Conservation (phyloP, 2,329 filamentous ascomycete genomes). For the Fusarium tuaranense region DNA sequence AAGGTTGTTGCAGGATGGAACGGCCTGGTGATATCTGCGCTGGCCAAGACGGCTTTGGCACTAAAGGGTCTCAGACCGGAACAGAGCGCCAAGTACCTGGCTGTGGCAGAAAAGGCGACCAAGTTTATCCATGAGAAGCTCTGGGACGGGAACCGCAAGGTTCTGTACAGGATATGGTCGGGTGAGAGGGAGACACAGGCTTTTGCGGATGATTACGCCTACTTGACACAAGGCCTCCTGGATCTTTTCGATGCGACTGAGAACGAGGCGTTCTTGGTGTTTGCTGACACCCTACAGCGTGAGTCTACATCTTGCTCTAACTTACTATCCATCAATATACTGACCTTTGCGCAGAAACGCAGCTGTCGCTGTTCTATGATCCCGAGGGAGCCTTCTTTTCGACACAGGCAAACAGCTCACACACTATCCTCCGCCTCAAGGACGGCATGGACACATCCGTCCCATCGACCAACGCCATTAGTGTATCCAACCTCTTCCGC, state of each 20-base stretch:
- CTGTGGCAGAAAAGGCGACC: slow-evolving; percentile 75
- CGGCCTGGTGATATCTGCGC: slow-evolving; percentile 84
- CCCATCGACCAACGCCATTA: slow-evolving; percentile 89
- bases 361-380: slow-evolving; percentile 85
- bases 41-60: slow-evolving; percentile 80
- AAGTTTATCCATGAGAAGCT: slow-evolving; percentile 79
- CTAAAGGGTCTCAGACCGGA: slow-evolving; percentile 70
- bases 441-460: slow-evolving; percentile 95
- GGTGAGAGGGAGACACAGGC: slow-evolving; percentile 73
- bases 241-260: slow-evolving; percentile 87
- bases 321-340: neutral
- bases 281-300: slow-evolving; percentile 86
- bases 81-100: slow-evolving; percentile 70
- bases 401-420: slow-evolving; percentile 70
- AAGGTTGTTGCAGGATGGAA: slow-evolving; percentile 93
- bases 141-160: slow-evolving; percentile 72
- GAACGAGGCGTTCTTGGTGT: slow-evolving; percentile 79
- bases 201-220: slow-evolving; percentile 96
- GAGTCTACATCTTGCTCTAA: slow-evolving; percentile 43
- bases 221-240: slow-evolving; percentile 83
- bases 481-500: slow-evolving; percentile 88
- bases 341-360: slow-evolving; percentile 65
- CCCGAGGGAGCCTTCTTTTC: slow-evolving; percentile 78
- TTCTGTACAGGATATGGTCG: slow-evolving; percentile 80
- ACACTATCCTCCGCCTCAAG: slow-evolving; percentile 88